Base-by-base conservation (phyloP, 2,329 filamentous ascomycete species). In the Penicillium hesseltinei region DNA sequence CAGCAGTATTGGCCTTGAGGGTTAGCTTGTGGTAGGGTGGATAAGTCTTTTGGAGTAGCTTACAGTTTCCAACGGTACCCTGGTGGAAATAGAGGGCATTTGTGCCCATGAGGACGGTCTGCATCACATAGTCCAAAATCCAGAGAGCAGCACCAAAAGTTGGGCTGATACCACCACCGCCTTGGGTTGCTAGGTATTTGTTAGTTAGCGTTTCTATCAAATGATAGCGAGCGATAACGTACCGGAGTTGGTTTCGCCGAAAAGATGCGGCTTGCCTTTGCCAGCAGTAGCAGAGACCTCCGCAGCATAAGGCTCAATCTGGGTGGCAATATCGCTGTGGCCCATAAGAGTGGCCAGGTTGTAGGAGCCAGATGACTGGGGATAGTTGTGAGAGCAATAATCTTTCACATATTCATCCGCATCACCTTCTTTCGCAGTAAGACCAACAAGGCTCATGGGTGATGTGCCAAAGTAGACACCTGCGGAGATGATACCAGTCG, bases 221-320 rank as follows among this genome's bases (percentile, higher is more conserved):
- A 6, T 15, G 1, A 8, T 2, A 42, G 6, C 2, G 17, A 9
- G 27, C 13, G 1, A 6, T 6, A n/a, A 50, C 60, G 13, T 68
- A 79, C 77, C 77, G 1, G 79, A 81, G 60, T 82, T 81, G 0
- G 78, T 82, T 69, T 82, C 80, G 2, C 79, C 79, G 54, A 82
- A 75, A 10, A 82, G 67, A 58, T 81, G 79, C 4, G 76, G 71
- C 61, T 80, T 81, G 3, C 74, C 73, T 21, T 73, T 63, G 0
- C 57, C 65, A 19, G 71, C 56, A 1, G 78, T 77, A 4, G 78
- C 76, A 0, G 70, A 66, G 0, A 80, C 66, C 36, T 81, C 79
- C 10, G 69, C 62, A 17, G 74, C 71, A 56, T 77, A 81, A 17
- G 69, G 64, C 21, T 69, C 62, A 4, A 80, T 63, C 47, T 81